Evolutionary conservation across 768 basidiomycete genomes (phyloP), one percentile per base, ranked within the genome.

Genomic region (Phanerochaete sordida): DNA sequence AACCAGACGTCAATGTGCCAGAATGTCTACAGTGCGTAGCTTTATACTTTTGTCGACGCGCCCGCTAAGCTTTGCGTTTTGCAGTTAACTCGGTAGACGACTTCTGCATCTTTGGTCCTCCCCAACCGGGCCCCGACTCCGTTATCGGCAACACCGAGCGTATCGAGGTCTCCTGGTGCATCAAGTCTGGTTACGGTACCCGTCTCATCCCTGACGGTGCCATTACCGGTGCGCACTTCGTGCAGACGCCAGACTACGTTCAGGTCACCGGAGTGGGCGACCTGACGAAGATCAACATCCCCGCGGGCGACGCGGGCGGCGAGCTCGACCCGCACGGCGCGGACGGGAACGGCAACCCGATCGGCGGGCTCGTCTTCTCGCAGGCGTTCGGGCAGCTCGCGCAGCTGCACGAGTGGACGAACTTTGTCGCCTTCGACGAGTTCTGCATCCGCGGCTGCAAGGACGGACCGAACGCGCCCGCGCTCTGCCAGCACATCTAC

Each of bases 361-460:
- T 83, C 33, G 88, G 87, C 28, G 86, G 83, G 2, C 77, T 90
- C 45, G 85, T 92, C n/a, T 90, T 90, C 70, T 87, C 88, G 23
- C 79, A 59, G 60, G 86, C 85, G n/a, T 90, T 86, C 71, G 85
- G 83, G 23, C 73, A 75, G 49, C 63, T 83, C 3, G 63, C 81
- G 64, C 80, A 90, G 66, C 75, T 89, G 43, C 79, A 84, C 64
- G 85, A 91, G 68, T 93, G 91, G 91, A 90, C 86, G 71, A 85
- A 86, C 72, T 88, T 87, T 66, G 76, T 91, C 57, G 78, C 82
- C 4, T 76, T 75, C 62, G 68, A 76, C 48, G 72, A 81, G 63
- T 92, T 90, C 74, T 92, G 89, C 75, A 82, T 90, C 75, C 84
- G 88, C 47, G 87, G 82, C 16, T 90, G 87, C 72, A 83, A 82